Evolutionary conservation across 2,329 filamentous ascomycete species (phyloP), one percentile per base, ranked within the genome.

Genomic region (Byssochlamys sp.): DNA sequence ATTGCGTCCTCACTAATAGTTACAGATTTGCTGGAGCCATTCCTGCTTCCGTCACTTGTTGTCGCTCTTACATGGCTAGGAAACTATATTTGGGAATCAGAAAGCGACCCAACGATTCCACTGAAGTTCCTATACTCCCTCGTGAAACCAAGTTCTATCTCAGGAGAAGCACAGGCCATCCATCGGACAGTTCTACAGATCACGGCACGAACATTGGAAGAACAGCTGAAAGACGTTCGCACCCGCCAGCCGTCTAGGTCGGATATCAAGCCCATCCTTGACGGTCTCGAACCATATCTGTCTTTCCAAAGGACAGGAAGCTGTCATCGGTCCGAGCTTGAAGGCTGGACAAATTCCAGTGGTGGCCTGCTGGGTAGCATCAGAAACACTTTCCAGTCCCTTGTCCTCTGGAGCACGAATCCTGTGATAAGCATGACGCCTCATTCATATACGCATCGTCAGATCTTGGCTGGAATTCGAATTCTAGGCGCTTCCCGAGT

Each of bases 11-110:
- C 27, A 45, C 57, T 65, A 48, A 65, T 52, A 9, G 14, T 48
- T 31, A 48, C 57, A 83, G 81, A 85, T 67, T 73, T 87, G 0
- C 77, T 85, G 7, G 83, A 86, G 64, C 83, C 84, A 0, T 86
- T 85, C 63, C 72, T 87, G 11, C 70, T 86, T 3, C 84, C 84
- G 0, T 84, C 84, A 1, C 71, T 87, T 3, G 74, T 85, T 19
- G 77, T 81, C 39, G 82, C 81, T 2, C 68, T 86, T 29, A 78
- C 72, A 19, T 87, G 84, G 83, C 77, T 85, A 55, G 77, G 79
- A 3, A 78, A 80, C 51, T 78, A 82, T 63, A 79, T 82, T 48
- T 80, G 80, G 71, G 77, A 81, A 60, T 72, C 69, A 0, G 71
- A 75, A 54, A 70, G 63, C 56, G 77, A 84, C 55, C 73, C 78